Evolutionary conservation across 2,329 filamentous ascomycete species (phyloP).

Genomic region (Chaetomiaceae sp.): DNA sequence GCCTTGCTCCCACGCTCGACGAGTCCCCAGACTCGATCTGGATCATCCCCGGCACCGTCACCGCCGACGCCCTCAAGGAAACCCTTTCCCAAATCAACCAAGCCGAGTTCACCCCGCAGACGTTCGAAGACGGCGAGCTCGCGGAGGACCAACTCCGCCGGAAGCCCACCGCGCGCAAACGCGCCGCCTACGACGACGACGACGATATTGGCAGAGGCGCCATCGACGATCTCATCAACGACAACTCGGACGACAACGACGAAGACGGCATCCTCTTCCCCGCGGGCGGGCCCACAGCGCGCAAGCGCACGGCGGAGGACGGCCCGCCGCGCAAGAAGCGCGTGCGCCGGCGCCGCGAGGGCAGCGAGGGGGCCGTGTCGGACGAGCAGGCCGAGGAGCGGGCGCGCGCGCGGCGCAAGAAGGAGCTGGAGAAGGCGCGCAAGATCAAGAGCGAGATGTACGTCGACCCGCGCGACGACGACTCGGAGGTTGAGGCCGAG

Average conservation of each 20-base stretch:
- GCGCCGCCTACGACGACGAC: conserved; percentile 62
- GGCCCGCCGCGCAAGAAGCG: conserved; percentile 54
- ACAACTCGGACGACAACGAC: conserved; percentile 39
- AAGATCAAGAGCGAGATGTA: conserved; percentile 81
- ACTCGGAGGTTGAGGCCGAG: conserved; percentile 74
- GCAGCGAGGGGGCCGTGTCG: conserved; percentile 33
- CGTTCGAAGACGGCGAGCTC: conserved; percentile 66
- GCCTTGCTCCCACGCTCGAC: conserved; percentile 47
- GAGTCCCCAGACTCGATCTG: conserved; percentile 72
- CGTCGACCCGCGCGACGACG: conserved; percentile 80
- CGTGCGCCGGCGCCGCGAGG: conserved; percentile 31
- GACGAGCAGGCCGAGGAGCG: conserved; percentile 59
- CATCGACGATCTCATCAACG: conserved; percentile 40
- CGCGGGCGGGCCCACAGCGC: conserved; percentile 56
- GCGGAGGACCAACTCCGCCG: conserved; percentile 76
- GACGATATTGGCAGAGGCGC: conserved; percentile 62
- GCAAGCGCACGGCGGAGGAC: conserved; percentile 47
- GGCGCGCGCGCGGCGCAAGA: conserved; percentile 55
- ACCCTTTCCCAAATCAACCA: conserved; percentile 67
- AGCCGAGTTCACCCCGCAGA: conserved; percentile 70
- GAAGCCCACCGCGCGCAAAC: conserved; percentile 51
- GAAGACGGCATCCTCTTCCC: conserved; percentile 60
- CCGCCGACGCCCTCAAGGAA: conserved; percentile 60
- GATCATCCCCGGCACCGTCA: conserved; percentile 64
- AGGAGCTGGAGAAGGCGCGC: conserved; percentile 67